A percentile compares a stretch with the other conserved stretches of the same genome.
Conservation (phyloP, 306 rosid genomes). For the Carpinus viminea region DNA sequence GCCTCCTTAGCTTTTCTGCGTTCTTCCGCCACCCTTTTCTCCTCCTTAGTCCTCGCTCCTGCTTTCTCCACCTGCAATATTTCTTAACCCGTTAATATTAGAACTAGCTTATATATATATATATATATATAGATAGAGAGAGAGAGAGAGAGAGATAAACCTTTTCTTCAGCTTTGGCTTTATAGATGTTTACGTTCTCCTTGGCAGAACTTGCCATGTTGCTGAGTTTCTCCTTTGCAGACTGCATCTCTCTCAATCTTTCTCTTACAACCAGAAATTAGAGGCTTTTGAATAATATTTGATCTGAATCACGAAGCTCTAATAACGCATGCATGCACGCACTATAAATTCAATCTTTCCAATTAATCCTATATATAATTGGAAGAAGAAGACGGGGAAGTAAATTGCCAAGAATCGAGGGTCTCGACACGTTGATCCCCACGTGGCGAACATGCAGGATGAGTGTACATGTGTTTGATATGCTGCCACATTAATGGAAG, state of each 20-base stretch:
- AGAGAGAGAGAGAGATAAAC: slow-evolving; percentile 10
- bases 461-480: not conserved
- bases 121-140: too few species aligned
- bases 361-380: not conserved
- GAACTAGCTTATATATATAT: too few species aligned
- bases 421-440: not conserved
- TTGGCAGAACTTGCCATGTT: slow-evolving; percentile 61
- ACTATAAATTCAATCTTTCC: not conserved
- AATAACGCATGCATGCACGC: not conserved
- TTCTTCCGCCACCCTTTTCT: slow-evolving; percentile 52
- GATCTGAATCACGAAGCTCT: not conserved
- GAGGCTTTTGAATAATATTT: not conserved
- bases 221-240: slow-evolving; percentile 59
- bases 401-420: not conserved
- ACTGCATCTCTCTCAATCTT: slow-evolving; percentile 39
- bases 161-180: slow-evolving; percentile 64
- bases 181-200: slow-evolving; percentile 39
- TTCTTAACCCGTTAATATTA: not conserved
- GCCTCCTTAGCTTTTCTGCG: slow-evolving; percentile 56
- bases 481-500: not conserved
- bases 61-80: slow-evolving; percentile 53
- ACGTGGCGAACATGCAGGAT: not conserved
- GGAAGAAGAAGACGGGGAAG: not conserved
- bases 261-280: not conserved
- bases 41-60: slow-evolving; percentile 52